Evolutionary conservation across 2,329 filamentous ascomycete species (phyloP).

Genomic region (Fusarium verrucosum): DNA sequence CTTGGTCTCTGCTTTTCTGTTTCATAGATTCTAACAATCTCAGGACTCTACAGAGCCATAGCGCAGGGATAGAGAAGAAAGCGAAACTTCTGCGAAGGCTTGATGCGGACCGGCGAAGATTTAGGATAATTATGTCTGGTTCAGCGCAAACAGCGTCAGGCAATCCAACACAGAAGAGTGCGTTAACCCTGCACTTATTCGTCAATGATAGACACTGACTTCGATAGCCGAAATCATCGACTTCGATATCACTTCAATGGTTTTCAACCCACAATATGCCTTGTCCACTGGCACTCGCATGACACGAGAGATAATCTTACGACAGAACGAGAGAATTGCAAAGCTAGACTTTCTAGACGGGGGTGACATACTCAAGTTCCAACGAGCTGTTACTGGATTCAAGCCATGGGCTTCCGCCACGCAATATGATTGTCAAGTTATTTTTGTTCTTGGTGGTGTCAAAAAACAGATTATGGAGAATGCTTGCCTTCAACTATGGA

Average conservation of each 20-base stretch:
- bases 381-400: slow-evolving; percentile 49
- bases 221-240: slow-evolving; percentile 43
- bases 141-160: slow-evolving; percentile 34
- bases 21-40: neutral
- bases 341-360: slow-evolving; percentile 42
- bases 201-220: slow-evolving; percentile 12
- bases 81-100: slow-evolving; percentile 44
- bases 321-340: slow-evolving; percentile 46
- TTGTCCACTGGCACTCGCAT: slow-evolving; percentile 33
- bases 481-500: slow-evolving; percentile 48
- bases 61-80: slow-evolving; percentile 35
- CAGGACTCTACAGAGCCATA: slow-evolving; percentile 35
- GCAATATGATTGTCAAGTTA: slow-evolving; percentile 44
- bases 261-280: slow-evolving; percentile 46
- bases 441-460: slow-evolving; percentile 43
- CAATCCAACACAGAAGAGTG: slow-evolving; percentile 39
- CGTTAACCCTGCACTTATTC: neutral
- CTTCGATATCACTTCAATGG: slow-evolving; percentile 45
- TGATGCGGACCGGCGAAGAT: slow-evolving; percentile 40
- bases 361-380: slow-evolving; percentile 46
- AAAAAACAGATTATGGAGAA: slow-evolving; percentile 40
- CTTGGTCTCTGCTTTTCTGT: too few relatives aligned
- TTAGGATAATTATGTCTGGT: slow-evolving; percentile 43
- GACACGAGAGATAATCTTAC: slow-evolving; percentile 44
- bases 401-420: slow-evolving; percentile 44